A percentile compares a stretch with the other conserved stretches of the same genome.
phyloP scores from a whole-genome alignment of 495 filamentous ascomycete genomes.

The Penicillium ochrochloron region DNA sequence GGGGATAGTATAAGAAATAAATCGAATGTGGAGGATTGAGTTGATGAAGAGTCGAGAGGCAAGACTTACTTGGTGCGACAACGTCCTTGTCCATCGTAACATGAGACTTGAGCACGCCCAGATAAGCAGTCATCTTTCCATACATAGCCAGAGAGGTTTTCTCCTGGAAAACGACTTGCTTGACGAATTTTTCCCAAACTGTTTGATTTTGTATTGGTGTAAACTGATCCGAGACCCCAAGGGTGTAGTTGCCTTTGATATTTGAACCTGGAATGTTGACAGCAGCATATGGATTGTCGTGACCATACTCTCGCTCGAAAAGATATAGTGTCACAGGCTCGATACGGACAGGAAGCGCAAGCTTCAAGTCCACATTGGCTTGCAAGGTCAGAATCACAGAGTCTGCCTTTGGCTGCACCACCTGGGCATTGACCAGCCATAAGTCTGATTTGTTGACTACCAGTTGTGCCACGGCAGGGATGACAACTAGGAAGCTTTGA shows the following conservation, averaged over 20 bases:
- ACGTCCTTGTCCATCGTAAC: slow-evolving; percentile 43
- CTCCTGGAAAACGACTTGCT: slow-evolving; percentile 33
- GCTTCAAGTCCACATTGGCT: slow-evolving; percentile 40
- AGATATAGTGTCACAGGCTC: slow-evolving; percentile 36
- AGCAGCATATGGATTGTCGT: slow-evolving; percentile 34
- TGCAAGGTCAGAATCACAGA: slow-evolving; percentile 36
- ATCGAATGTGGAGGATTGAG: neutral
- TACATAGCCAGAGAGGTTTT: slow-evolving; percentile 32
- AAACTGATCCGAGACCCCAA: slow-evolving; percentile 29
- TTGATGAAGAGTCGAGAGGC: neutral
- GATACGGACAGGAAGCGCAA: slow-evolving; percentile 39
- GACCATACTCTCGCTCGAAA: slow-evolving; percentile 33
- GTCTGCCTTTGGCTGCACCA: slow-evolving; percentile 39
- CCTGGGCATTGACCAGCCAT: slow-evolving; percentile 35
- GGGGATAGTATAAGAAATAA: neutral
- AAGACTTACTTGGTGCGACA: slow-evolving; percentile 32
- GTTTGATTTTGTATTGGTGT: slow-evolving; percentile 35
- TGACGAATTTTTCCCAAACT: slow-evolving; percentile 38
- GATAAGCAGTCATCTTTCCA: slow-evolving; percentile 35
- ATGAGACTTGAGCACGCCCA: slow-evolving; percentile 38
- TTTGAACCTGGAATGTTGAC: slow-evolving; percentile 30
- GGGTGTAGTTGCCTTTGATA: slow-evolving; percentile 42
- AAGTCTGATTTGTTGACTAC: slow-evolving; percentile 44
- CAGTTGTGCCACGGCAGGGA: slow-evolving; percentile 48
- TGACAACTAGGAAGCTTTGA: slow-evolving; percentile 45